Percentiles rank a stretch among this genome's conserved stretches.
Conservation (phyloP, 1,284 basidiomycete genomes). For the Tilletiaria anomala region DNA sequence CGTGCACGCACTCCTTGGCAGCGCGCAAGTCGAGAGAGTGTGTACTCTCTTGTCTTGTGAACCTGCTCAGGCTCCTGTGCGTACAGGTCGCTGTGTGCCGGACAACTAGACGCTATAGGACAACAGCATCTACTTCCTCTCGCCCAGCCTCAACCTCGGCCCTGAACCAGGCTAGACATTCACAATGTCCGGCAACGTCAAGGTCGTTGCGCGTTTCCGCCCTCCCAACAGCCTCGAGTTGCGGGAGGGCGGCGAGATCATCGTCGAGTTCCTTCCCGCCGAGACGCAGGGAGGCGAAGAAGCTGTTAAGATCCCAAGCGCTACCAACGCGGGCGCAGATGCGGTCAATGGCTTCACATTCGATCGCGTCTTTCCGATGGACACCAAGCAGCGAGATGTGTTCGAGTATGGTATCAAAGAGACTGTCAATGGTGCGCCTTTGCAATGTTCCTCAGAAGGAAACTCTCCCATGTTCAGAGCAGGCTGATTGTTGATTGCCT, state of each 20-base stretch:
- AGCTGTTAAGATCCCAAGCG: slow-evolving; percentile 51
- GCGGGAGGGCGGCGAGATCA: slow-evolving; percentile 73
- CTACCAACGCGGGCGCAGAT: slow-evolving; percentile 38
- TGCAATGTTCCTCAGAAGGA: not conserved
- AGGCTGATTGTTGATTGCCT: slow-evolving; percentile 2
- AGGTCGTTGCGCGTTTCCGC: slow-evolving; percentile 52
- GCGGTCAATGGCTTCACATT: slow-evolving; percentile 79
- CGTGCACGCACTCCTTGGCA: too few relatives aligned
- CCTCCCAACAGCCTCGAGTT: slow-evolving; percentile 84
- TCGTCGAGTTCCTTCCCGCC: slow-evolving; percentile 55
- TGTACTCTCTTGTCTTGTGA: too few relatives aligned
- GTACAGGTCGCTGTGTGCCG: too few relatives aligned
- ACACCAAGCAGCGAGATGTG: slow-evolving; percentile 78
- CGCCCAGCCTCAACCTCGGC: too few relatives aligned
- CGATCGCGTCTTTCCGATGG: slow-evolving; percentile 89
- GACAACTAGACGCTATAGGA: too few relatives aligned
- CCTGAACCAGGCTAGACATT: too few relatives aligned
- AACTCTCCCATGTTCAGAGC: not conserved
- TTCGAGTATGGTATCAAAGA: slow-evolving; percentile 98
- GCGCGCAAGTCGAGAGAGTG: too few relatives aligned
- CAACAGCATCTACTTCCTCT: too few relatives aligned
- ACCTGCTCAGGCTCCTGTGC: too few relatives aligned
- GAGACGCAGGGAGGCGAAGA: slow-evolving; percentile 48
- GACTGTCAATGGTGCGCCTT: slow-evolving; percentile 41
- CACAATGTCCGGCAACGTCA: slow-evolving; percentile 33